A percentile compares a stretch with the other conserved stretches of the same genome.
Evolutionary conservation across 208 protist genomes (phyloP).

Genomic region (Crithidia fasciculata): DNA sequence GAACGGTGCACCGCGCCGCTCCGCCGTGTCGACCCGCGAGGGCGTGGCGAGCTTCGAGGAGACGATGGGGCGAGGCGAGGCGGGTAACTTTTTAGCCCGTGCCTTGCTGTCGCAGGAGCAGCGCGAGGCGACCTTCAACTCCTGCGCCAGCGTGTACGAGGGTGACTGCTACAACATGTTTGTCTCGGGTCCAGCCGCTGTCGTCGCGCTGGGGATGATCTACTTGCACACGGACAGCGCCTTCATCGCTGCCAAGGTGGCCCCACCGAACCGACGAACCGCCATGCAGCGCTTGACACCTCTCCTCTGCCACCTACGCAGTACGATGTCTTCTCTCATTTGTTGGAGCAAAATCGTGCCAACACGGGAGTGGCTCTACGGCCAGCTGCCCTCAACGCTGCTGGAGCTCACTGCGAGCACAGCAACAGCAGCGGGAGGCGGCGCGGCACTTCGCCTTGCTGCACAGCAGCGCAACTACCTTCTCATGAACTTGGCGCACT

Average conservation of each 20-base stretch:
- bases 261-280: slow-evolving; percentile 52
- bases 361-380: slow-evolving; percentile 54
- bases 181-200: slow-evolving; percentile 68
- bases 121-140: slow-evolving; percentile 41
- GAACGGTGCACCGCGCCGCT: slow-evolving; percentile 60
- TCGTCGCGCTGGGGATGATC: slow-evolving; percentile 78
- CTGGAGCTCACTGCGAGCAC: slow-evolving; percentile 24
- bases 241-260: slow-evolving; percentile 54
- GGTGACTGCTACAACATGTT: slow-evolving; percentile 80
- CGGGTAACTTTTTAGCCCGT: slow-evolving; percentile 64
- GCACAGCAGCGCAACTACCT: slow-evolving; percentile 76
- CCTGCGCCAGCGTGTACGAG: slow-evolving; percentile 79
- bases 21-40: slow-evolving; percentile 52
- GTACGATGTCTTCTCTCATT: slow-evolving; percentile 72
- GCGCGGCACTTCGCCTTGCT: slow-evolving; percentile 24
- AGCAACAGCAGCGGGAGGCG: background rate
- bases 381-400: slow-evolving; percentile 51
- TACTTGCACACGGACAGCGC: slow-evolving; percentile 71
- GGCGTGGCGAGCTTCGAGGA: slow-evolving; percentile 64
- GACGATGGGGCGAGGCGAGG: slow-evolving; percentile 49
- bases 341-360: slow-evolving; percentile 65
- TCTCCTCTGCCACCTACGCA: slow-evolving; percentile 77
- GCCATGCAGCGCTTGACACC: slow-evolving; percentile 78
- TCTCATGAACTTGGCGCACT: slow-evolving; percentile 81
- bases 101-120: slow-evolving; percentile 53